Conservation (phyloP, 331 rosid genomes). For the Erythrophleum ivorense region DNA sequence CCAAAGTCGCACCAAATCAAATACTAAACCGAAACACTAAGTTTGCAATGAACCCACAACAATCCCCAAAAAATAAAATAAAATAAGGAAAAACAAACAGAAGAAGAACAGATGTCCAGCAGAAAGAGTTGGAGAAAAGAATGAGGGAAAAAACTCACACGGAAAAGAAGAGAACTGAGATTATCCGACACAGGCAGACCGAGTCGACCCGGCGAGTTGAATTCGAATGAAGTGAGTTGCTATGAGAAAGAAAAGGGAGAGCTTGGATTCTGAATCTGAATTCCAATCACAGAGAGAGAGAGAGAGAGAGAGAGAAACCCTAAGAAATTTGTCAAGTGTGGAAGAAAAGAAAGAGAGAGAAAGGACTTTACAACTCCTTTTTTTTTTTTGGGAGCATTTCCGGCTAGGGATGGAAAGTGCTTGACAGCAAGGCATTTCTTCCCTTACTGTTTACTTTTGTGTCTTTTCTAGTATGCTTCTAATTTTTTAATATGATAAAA, state of each 20-base stretch:
- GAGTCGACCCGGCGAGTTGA: constrained; percentile 53
- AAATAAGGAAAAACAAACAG: not conserved
- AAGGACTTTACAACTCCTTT: not conserved
- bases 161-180: constrained; percentile 20
- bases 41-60: constrained; percentile 27
- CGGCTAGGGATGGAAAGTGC: not conserved
- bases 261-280: constrained; percentile 62
- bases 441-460: not conserved
- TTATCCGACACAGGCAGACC: constrained; percentile 26
- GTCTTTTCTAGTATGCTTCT: not conserved
- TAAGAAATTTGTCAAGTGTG: not conserved
- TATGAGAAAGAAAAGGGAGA: not conserved
- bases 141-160: constrained; percentile 43
- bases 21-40: constrained; percentile 27
- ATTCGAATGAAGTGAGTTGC: constrained; percentile 3
- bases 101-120: constrained; percentile 32
- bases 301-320: constrained; percentile 34
- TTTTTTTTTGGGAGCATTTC: too few species aligned
- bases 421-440: not conserved
- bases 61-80: not conserved
- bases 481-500: not conserved
- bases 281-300: constrained; percentile 37
- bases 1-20: constrained; percentile 12
- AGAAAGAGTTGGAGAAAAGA: constrained; percentile 21
- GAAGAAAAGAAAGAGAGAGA: constrained; percentile 6